These are phyloP conservation scores for Citropsis articulata DNA, from an alignment of 345 rosid species.

Conservation along the genomic window DNA sequence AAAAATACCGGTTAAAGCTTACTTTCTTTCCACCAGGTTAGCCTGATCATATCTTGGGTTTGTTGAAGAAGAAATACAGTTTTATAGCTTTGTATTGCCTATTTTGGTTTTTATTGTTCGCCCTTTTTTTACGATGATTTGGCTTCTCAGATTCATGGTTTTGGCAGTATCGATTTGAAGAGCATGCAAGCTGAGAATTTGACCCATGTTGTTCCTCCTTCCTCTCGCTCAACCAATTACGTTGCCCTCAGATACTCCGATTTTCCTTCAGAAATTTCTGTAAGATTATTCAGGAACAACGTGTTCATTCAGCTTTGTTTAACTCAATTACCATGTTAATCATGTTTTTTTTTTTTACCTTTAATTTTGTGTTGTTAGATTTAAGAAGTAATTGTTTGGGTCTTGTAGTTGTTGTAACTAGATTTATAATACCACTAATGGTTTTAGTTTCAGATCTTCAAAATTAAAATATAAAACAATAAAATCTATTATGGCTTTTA, in stretches of 20 bases:
- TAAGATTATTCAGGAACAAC: slow-evolving; percentile 43
- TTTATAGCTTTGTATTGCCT: background rate
- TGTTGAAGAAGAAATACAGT: background rate
- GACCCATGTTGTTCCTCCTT: slow-evolving; percentile 74
- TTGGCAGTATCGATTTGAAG: slow-evolving; percentile 97
- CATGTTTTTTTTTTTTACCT: background rate
- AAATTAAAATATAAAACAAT: background rate
- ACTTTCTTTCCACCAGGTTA: slow-evolving; percentile 82
- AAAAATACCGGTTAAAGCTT: slow-evolving; percentile 79
- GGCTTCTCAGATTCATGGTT: slow-evolving; percentile 75
- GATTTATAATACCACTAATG: background rate
- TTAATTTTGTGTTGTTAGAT: background rate
- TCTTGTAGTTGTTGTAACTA: background rate
- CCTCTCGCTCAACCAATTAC: slow-evolving; percentile 87
- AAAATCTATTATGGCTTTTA: slow-evolving; percentile 1
- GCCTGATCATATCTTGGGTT: background rate
- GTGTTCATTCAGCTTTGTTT: slow-evolving; percentile 6
- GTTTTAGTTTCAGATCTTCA: background rate
- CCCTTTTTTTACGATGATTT: slow-evolving; percentile 32
- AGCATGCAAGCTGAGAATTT: slow-evolving; percentile 89
- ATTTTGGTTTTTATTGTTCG: slow-evolving; percentile 13
- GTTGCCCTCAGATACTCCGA: slow-evolving; percentile 69
- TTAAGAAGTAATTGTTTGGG: background rate
- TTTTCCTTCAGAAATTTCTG: slow-evolving; percentile 58
- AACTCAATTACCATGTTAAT: background rate